A percentile compares a stretch with the other conserved stretches of the same genome.
Conservation (phyloP, 257 asterid genomes). For the Solanum tacnaense region DNA sequence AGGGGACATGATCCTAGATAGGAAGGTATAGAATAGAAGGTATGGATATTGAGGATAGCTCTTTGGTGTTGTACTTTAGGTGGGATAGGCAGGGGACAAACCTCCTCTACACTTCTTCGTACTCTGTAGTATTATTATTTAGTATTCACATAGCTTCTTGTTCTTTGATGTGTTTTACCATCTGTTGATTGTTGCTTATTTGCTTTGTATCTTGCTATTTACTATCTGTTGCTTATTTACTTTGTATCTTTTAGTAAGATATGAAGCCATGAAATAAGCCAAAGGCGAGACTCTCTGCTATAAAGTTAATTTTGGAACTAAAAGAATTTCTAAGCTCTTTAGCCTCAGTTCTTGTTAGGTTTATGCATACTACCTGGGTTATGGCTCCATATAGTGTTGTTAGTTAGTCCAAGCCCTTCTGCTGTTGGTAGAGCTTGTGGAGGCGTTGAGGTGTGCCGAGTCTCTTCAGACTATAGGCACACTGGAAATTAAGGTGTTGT, state of each 20-base stretch:
- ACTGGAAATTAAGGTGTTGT: background rate
- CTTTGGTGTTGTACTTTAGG: background rate
- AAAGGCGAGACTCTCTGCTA: background rate
- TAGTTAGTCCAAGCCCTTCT: background rate
- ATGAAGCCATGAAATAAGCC: background rate
- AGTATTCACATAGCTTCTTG: background rate
- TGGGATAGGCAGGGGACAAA: background rate
- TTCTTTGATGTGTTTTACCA: background rate
- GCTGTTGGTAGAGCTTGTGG: background rate
- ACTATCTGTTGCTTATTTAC: background rate
- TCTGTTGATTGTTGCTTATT: background rate
- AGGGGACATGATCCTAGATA: background rate
- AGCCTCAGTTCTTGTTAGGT: background rate
- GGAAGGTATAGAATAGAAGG: background rate
- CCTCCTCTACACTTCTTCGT: background rate
- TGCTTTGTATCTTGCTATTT: background rate
- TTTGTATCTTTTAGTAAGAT: background rate
- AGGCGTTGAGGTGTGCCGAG: background rate
- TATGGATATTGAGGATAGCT: background rate
- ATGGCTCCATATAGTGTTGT: background rate
- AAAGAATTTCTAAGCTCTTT: background rate
- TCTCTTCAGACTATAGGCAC: background rate
- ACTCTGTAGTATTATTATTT: background rate
- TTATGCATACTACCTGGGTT: background rate
- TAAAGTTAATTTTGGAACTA: background rate